These are phyloP conservation scores for Lachancea thermotolerans DNA, from an alignment of 805 yeast species.

Conservation along the genomic window DNA sequence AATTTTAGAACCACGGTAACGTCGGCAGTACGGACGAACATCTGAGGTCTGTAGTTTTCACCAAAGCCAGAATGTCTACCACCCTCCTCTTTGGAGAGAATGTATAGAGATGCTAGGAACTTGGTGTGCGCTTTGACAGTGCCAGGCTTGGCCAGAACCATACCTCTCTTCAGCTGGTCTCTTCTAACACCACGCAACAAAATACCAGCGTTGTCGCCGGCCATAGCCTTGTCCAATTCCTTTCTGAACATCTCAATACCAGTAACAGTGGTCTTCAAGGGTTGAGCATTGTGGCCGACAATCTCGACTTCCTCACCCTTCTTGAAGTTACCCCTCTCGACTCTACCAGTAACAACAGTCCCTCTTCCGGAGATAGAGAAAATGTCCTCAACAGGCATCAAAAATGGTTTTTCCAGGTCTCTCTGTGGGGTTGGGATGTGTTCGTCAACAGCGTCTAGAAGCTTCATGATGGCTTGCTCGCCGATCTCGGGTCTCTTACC, in stretches of 20 bases:
- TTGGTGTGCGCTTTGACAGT: conserved; percentile 88
- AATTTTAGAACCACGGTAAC: conserved; percentile 85
- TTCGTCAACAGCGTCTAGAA: conserved; percentile 88
- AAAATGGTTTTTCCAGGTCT: conserved; percentile 92
- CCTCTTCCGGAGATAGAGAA: conserved; percentile 99
- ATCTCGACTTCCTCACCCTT: conserved; percentile 98
- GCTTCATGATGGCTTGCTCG: conserved; percentile 68
- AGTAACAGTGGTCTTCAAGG: conserved; percentile 89
- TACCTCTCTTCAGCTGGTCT: conserved; percentile 94
- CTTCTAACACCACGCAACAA: conserved; percentile 97
- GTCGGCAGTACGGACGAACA: conserved; percentile 93
- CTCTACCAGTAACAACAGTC: conserved; percentile 98
- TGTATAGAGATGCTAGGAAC: conserved; percentile 88
- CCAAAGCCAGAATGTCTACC: conserved; percentile 98
- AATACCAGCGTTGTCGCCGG: conserved; percentile 99
- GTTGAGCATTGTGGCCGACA: conserved; percentile 83
- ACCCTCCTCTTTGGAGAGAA: conserved; percentile 95
- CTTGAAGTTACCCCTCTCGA: conserved; percentile 94
- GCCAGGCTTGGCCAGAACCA: conserved; percentile 92
- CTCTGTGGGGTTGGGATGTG: conserved; percentile 94
- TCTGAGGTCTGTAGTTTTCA: conserved; percentile 96
- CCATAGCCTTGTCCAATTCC: conserved; percentile 95
- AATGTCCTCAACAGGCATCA: conserved; percentile 95
- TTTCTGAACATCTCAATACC: conserved; percentile 99
- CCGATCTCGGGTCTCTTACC: conserved; percentile 87